Evolutionary conservation across 805 yeast genomes (phyloP).

Genomic region (Candida jianshihensis): DNA sequence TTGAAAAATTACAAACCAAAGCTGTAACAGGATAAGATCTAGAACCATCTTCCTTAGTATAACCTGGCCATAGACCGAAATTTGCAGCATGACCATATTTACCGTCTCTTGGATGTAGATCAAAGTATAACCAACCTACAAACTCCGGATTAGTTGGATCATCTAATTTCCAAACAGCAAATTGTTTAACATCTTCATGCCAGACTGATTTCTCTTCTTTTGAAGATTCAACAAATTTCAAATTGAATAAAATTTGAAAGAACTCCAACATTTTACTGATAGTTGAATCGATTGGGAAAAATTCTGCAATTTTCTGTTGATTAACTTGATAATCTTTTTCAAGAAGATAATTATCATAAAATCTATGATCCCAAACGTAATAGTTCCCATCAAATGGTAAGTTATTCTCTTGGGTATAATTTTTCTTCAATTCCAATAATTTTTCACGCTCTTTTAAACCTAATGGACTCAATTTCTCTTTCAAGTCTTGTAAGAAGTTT

Average conservation of each 20-base stretch:
- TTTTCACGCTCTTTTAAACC: constrained; percentile 47
- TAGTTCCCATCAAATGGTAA: constrained; percentile 33
- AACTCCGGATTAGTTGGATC: constrained; percentile 43
- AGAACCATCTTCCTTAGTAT: constrained; percentile 37
- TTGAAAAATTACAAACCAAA: constrained; percentile 78
- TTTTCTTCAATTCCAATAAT: constrained; percentile 45
- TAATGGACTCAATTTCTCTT: constrained; percentile 47
- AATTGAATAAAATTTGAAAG: constrained; percentile 62
- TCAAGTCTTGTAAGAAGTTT: constrained; percentile 56
- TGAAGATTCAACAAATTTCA: constrained; percentile 50
- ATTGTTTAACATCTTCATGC: constrained; percentile 75
- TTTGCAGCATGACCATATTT: constrained; percentile 89
- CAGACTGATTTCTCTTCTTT: constrained; percentile 42
- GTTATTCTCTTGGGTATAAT: constrained; percentile 41
- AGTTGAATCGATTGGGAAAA: constrained; percentile 67
- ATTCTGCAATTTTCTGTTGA: constrained; percentile 63
- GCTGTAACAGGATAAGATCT: constrained; percentile 67
- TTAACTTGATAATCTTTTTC: constrained; percentile 69
- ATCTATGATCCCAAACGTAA: constrained; percentile 71
- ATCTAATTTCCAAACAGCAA: constrained; percentile 64
- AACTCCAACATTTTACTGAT: constrained; percentile 62
- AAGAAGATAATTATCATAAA: constrained; percentile 56
- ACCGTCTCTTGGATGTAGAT: constrained; percentile 79
- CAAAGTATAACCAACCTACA: constrained; percentile 74
- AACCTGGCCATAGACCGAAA: constrained; percentile 62